These are phyloP conservation scores for Fusarium caatingaense DNA, from an alignment of 2,329 filamentous ascomycete species.

Conservation along the genomic window DNA sequence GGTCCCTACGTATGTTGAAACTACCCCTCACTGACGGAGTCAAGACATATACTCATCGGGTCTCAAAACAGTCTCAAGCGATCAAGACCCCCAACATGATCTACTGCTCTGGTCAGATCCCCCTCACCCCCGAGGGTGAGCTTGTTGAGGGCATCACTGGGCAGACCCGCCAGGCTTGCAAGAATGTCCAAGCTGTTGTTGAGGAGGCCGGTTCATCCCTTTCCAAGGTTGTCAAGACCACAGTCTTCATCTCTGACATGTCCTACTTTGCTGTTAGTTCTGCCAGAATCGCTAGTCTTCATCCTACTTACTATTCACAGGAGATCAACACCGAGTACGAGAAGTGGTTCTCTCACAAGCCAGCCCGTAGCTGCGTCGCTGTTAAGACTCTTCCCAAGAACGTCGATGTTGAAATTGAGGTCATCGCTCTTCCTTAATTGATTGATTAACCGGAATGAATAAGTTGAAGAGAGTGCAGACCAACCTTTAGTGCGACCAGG, in stretches of 20 bases:
- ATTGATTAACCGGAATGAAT: constrained; percentile 39
- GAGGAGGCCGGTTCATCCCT: constrained; percentile 83
- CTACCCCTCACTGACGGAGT: constrained; percentile 23
- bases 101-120: constrained; percentile 80
- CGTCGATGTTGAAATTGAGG: constrained; percentile 91
- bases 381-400: constrained; percentile 90
- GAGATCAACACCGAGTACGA: constrained; percentile 89
- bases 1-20: constrained; percentile 69
- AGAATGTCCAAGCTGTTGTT: constrained; percentile 87
- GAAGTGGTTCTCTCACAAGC: constrained; percentile 85
- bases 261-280: constrained; percentile 75
- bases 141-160: constrained; percentile 71
- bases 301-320: constrained; percentile 42
- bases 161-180: constrained; percentile 71
- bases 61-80: constrained; percentile 66
- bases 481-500: constrained; percentile 1
- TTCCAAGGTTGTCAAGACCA: constrained; percentile 87
- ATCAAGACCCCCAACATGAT: constrained; percentile 74
- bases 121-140: constrained; percentile 67
- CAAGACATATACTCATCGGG: constrained; percentile 24
- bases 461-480: constrained; percentile 3
- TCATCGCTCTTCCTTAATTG: constrained; percentile 77
- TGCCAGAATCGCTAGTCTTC: too few relatives aligned
- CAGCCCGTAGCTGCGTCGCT: constrained; percentile 88
- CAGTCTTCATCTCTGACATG: constrained; percentile 94